Base-by-base conservation (phyloP, 306 rosid species). In the Astragalus glycyphyllos region DNA sequence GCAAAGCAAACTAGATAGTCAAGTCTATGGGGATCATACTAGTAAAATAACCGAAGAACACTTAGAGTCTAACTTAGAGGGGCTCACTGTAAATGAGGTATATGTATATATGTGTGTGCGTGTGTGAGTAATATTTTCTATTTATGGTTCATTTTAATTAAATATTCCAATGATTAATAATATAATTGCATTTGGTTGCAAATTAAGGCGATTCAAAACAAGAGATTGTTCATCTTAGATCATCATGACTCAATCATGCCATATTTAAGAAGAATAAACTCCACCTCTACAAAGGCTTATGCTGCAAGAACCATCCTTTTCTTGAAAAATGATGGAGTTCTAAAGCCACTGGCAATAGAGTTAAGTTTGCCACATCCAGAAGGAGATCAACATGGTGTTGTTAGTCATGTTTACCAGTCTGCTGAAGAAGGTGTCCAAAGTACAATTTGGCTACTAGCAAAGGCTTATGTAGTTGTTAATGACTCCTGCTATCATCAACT, bases 201-300 rank as follows among this genome's bases (percentile, higher is more conserved):
- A 51, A 87, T n/a, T n/a, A n/a, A n/a, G 96, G 92, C 96, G 37
- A 73, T 89, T 32, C 56, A 85, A 62, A 80, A 45, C 11, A 82
- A 83, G 54, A 87, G 78, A 81, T 12, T 89, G 54, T 89, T 84
- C 78, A 54, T 89, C 74, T 71, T 89, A 16, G 86, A 89, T 69
- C 96, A 87, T 55, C 92, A 89, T 59, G 96, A 89, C 74, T 1
- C 86, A 40, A 47, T 88, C 50, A 79, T 88, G 77, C 90, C 90
- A 61, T 85, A 88, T 68, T 57, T 88, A 75, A 85, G 85, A 72
- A 46, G 81, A 75, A 85, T 88, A 71, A 88, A 88, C 69, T n/a
- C 60, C n/a, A 83, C 85, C 3, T 47, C 82, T 49, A 67, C 81
- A n/a, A 87, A 83, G 87, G 84, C 77, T 29, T 87, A 85, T 69